Percentiles rank a stretch among this genome's conserved stretches.
phyloP scores from a whole-genome alignment of 208 protist genomes.

The Acanthamoeba culbertsoni region DNA sequence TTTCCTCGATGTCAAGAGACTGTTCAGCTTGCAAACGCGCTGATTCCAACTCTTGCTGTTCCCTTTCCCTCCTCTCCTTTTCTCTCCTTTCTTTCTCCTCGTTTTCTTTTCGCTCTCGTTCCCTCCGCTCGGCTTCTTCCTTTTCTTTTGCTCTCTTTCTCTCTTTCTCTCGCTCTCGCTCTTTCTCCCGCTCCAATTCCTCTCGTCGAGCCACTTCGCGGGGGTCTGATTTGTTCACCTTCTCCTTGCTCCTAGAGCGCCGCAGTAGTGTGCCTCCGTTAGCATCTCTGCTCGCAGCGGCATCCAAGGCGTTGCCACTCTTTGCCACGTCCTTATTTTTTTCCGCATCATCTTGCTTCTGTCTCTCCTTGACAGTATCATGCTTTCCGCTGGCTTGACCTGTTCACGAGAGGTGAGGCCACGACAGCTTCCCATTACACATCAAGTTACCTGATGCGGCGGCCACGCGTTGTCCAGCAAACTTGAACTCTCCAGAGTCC shows the following conservation, averaged over 20 bases:
- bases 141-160: neutral
- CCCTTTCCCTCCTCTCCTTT: neutral
- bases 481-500: neutral
- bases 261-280: too few species aligned
- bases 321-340: too few species aligned
- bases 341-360: too few species aligned
- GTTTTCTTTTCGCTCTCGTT: neutral
- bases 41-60: neutral
- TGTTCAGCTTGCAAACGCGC: neutral
- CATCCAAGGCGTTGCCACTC: too few species aligned
- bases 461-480: too few species aligned
- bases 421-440: too few species aligned
- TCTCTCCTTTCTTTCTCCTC: neutral
- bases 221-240: neutral
- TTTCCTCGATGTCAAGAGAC: neutral
- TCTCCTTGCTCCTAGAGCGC: neutral
- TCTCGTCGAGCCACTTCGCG: neutral
- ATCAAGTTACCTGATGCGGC: too few species aligned
- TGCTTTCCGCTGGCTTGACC: too few species aligned
- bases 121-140: neutral
- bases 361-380: too few species aligned
- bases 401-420: too few species aligned
- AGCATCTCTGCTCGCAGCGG: too few species aligned
- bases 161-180: neutral
- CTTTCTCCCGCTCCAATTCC: neutral